A percentile compares a stretch with the other conserved stretches of the same genome.
Evolutionary conservation across 2,329 filamentous ascomycete genomes (phyloP).

Genomic region (Cercospora zeina): DNA sequence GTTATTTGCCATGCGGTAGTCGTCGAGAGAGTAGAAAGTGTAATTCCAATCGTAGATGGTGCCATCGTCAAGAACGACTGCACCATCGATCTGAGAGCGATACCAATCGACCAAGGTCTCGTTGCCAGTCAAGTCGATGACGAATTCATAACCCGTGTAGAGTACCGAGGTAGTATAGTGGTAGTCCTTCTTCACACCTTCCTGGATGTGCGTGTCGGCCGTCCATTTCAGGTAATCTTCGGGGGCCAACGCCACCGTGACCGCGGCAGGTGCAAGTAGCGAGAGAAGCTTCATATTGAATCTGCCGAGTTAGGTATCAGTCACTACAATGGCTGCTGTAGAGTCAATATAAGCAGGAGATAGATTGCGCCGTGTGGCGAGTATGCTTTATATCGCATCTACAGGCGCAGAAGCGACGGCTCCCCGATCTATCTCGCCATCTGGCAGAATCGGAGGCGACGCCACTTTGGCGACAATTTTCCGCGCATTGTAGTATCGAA

Average conservation of each 20-base stretch:
- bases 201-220: slow-evolving; percentile 24
- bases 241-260: slow-evolving; percentile 19
- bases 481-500: slow-evolving; percentile 4
- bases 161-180: slow-evolving; percentile 26
- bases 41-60: slow-evolving; percentile 51
- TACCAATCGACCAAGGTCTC: slow-evolving; percentile 29
- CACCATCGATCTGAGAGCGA: slow-evolving; percentile 40
- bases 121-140: slow-evolving; percentile 23
- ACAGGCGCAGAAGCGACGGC: not conserved
- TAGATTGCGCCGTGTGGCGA: slow-evolving; percentile 5
- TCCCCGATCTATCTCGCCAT: not conserved
- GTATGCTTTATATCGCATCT: not conserved
- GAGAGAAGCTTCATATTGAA: slow-evolving; percentile 17
- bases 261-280: slow-evolving; percentile 8
- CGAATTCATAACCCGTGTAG: slow-evolving; percentile 27
- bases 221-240: slow-evolving; percentile 24
- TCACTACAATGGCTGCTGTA: not conserved
- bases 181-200: slow-evolving; percentile 24
- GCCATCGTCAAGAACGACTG: slow-evolving; percentile 52
- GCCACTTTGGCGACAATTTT: slow-evolving; percentile 2
- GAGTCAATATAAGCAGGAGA: not conserved
- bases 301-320: not conserved
- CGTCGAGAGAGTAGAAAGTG: slow-evolving; percentile 49
- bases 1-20: slow-evolving; percentile 37
- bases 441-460: slow-evolving; percentile 8